Conservation (phyloP, 2,329 filamentous ascomycete genomes). For the Metarhizium guizhouense region DNA sequence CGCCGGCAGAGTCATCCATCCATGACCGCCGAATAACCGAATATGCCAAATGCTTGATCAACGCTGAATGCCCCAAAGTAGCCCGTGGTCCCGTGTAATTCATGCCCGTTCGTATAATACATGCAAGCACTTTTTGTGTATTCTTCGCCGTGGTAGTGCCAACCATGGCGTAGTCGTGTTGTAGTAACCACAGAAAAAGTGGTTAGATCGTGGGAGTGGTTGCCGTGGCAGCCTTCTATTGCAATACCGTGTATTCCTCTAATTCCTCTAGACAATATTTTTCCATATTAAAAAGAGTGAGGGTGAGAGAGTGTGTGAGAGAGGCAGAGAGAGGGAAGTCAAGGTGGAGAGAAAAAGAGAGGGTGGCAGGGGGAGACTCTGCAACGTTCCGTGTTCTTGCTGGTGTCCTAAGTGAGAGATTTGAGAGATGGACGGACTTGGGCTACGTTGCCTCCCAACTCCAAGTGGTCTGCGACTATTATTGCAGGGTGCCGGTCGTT, state of each 20-base stretch:
- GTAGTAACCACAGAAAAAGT: not conserved
- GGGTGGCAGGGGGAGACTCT: no score
- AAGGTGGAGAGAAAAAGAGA: no score
- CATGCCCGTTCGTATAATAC: not conserved
- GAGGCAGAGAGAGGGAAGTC: no score
- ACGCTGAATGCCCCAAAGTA: not conserved
- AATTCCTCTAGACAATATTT: not conserved
- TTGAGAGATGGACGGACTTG: no score
- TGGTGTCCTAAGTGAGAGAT: no score
- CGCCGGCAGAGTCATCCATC: constrained; percentile 1
- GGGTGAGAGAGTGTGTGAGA: not conserved
- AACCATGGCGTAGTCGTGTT: not conserved
- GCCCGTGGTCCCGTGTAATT: not conserved
- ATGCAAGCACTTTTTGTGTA: not conserved
- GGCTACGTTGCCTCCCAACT: not conserved
- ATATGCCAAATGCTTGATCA: not conserved
- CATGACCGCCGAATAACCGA: not conserved
- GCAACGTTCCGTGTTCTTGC: no score
- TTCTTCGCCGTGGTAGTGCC: not conserved
- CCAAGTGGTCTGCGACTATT: not conserved
- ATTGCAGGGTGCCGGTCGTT: not conserved
- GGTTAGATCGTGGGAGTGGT: not conserved
- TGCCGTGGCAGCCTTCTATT: not conserved
- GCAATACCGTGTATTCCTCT: not conserved
- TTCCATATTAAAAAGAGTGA: not conserved